phyloP scores from a whole-genome alignment of 805 yeast species.

The Dipodascopsis tothii region DNA sequence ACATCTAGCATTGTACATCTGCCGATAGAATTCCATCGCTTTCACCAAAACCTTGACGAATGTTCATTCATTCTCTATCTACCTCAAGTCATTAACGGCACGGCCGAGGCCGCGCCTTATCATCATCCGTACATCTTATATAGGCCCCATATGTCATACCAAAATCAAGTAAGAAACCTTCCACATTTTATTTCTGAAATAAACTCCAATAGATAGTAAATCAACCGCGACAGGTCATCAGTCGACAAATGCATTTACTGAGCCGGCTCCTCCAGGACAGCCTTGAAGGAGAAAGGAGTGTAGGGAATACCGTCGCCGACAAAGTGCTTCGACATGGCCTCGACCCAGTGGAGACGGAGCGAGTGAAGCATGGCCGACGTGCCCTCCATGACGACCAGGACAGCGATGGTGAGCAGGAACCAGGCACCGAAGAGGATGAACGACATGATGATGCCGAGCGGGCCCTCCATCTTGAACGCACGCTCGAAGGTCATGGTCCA shows the following conservation, averaged over 20 bases:
- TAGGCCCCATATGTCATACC: too few relatives aligned
- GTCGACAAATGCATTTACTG: constrained; percentile 4
- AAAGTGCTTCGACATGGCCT: constrained; percentile 95
- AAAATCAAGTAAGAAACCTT: not conserved
- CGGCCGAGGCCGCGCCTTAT: too few relatives aligned
- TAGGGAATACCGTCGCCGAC: constrained; percentile 93
- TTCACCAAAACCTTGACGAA: not conserved
- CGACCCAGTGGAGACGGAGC: constrained; percentile 98
- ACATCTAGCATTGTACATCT: constrained; percentile 2
- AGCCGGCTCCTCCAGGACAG: constrained; percentile 23
- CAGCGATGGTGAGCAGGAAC: constrained; percentile 85
- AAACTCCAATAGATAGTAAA: not conserved
- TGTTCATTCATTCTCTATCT: not conserved
- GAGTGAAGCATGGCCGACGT: constrained; percentile 98
- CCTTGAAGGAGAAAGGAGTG: constrained; percentile 70
- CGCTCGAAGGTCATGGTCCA: constrained; percentile 91
- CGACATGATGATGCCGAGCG: constrained; percentile 61
- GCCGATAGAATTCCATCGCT: not conserved
- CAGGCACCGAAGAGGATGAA: constrained; percentile 86
- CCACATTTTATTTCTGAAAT: not conserved
- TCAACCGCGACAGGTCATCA: too few relatives aligned
- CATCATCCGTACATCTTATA: too few relatives aligned
- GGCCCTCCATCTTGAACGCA: constrained; percentile 63
- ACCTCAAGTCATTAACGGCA: too few relatives aligned
- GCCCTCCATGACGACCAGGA: constrained; percentile 95